Evolutionary conservation across 2,329 filamentous ascomycete genomes (phyloP), one percentile per base, ranked within the genome.

Genomic region (Monilinia aucupariae): DNA sequence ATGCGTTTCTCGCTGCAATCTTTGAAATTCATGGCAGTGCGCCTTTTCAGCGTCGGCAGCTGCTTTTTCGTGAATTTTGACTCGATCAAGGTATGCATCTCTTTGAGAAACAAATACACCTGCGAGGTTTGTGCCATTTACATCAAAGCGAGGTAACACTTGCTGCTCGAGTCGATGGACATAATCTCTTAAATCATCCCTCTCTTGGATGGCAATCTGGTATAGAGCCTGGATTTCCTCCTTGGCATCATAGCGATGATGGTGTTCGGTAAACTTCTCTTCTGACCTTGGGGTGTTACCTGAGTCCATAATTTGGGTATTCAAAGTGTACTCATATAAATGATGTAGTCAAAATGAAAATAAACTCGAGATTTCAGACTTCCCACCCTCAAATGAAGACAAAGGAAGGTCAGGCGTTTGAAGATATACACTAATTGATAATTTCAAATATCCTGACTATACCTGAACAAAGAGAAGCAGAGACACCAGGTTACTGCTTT

Each of bases 131-230:
- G 52, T 48, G 45, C 45, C 54, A 58, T 58, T 39, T 15, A 48
- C 52, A 32, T 30, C 43, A 22, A 58, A 27, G 22, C 34, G 15
- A 17, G 43, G 52, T 7, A 41, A 32, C 2, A 50, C 15, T 41
- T 58, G 60, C 43, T 37, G n/a, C 47, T 62, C 60, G 22, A 62
- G 60, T 37, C 6, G 12, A n/a, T 3, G 41, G 2, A 27, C 45
- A 55, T 56, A 43, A 32, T 58, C 47, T 49, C 52, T 49, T 13
- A 58, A 27, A 17, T 43, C 25, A 20, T 62, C 60, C 22, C 60
- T 47, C 34, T 62, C 52, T 45, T 62, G 34, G 17, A 50, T 20
- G 2, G 47, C 25, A 39, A 6, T 13, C n/a, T 49, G 30, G 9
- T 45, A 58, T 5, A 56, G 37, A 22, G 8, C 9, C 12, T 7